Base-by-base conservation (phyloP, 805 yeast genomes). In the Ogataea polymorpha region DNA sequence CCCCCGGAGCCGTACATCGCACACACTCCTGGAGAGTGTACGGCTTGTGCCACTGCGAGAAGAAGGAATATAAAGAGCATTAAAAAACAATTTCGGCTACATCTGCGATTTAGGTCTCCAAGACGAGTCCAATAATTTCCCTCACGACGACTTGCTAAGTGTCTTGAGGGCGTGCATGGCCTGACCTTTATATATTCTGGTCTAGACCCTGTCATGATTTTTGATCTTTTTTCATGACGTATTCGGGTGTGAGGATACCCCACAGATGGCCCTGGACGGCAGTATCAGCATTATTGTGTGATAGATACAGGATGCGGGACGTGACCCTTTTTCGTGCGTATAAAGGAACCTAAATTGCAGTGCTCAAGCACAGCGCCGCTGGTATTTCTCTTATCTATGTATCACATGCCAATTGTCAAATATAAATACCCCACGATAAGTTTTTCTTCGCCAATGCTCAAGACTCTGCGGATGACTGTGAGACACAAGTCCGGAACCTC, bases 1-100 rank as follows among this genome's bases (percentile, higher is more conserved):
- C 97, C 98, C 59, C 98, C 71, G 16, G 55, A 65, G 21, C 72
- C 82, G 52, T 74, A 77, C 64, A 77, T 70, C 4, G 82, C 74
- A 54, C 85, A 79, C 35, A 63, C 60, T 3, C 80, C 80, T 5
- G 59, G 55, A 18, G 56, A 39, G 44, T 70, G 77, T 5, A 54
- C 44, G 28, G 42, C 37, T 14, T 27, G 42, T 10, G 37, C 28
- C 20, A 39, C 31, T 17, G 42, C 42, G 16, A 39, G 34, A 23
- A 39, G 42, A 27, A 39, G 37, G 33, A 32, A 32, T 21, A 32
- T 27, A 11, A 27, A 23, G 28, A 39, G 33, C 42, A 39, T 39
- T 27, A 39, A 39, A 32, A 32, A 32, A 23, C 13, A 13, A 13
- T 29, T 24, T 12, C 7, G 14, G 7, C 27, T 24, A 24, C 27